Evolutionary conservation across 192 early-diverging fungal species (phyloP).

Genomic region (Backusella luteola): DNA sequence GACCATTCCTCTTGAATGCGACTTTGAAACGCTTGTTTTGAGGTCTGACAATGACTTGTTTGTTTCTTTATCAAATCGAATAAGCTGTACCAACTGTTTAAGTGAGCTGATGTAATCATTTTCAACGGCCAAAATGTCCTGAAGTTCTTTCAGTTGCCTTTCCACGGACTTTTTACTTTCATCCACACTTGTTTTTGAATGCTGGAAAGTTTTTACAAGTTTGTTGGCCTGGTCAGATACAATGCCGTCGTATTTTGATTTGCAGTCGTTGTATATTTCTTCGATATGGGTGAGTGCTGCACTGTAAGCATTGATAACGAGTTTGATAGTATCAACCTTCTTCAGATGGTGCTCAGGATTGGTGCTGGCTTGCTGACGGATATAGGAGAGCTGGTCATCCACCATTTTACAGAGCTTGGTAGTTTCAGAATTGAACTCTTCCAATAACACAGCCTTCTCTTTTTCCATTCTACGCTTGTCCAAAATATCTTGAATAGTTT

Average conservation of each 20-base stretch:
- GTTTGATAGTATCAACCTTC: constrained; percentile 19
- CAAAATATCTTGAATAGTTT: background rate
- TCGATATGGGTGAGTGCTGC: constrained; percentile 6
- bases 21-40: background rate
- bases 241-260: constrained; percentile 9
- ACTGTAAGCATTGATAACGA: constrained; percentile 15
- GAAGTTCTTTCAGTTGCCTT: constrained; percentile 12
- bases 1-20: background rate
- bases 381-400: constrained; percentile 25
- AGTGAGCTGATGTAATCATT: constrained; percentile 21
- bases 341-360: constrained; percentile 22
- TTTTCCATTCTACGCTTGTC: constrained; percentile 7
- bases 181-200: background rate
- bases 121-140: constrained; percentile 10
- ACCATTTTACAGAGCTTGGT: background rate
- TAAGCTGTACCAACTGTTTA: background rate
- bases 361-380: constrained; percentile 18
- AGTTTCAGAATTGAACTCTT: background rate
- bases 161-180: constrained; percentile 2
- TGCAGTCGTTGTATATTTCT: constrained; percentile 19
- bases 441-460: constrained; percentile 1
- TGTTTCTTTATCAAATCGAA: constrained; percentile 11
- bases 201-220: constrained; percentile 9
- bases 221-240: constrained; percentile 9
- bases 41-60: background rate